These are phyloP conservation scores for Plasmodium gallinaceum DNA, from an alignment of 169 alveolate genomes.

Conservation along the genomic window DNA sequence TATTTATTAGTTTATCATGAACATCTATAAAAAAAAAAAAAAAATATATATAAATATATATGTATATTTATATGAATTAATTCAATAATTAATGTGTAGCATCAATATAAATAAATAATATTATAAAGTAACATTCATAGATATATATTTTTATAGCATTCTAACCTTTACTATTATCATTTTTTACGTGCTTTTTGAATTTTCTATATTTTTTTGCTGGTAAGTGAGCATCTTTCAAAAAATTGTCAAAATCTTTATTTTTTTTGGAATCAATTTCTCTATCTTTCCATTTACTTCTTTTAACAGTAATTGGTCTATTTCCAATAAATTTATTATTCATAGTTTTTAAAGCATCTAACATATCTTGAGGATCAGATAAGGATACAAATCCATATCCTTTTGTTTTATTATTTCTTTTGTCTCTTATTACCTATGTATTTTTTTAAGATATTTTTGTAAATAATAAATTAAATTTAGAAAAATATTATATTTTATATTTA, in stretches of 20 bases:
- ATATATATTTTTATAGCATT: neutral
- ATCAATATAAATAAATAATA: too few relatives aligned
- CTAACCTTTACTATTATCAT: constrained; percentile 81
- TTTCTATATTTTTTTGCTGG: constrained; percentile 83
- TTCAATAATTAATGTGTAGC: neutral
- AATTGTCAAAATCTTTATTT: constrained; percentile 81
- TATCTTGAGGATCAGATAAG: constrained; percentile 93
- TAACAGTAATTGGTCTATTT: constrained; percentile 94
- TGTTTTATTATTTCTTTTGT: constrained; percentile 95
- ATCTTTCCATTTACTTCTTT: constrained; percentile 95
- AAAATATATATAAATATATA: constrained; percentile 10
- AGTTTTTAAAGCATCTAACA: constrained; percentile 94
- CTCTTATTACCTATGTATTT: constrained; percentile 93
- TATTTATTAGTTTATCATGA: constrained; percentile 64
- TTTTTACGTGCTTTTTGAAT: constrained; percentile 82
- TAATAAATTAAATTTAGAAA: neutral
- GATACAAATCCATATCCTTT: constrained; percentile 97
- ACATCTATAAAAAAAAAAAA: constrained; percentile 29
- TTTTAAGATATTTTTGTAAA: constrained; percentile 7
- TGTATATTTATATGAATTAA: constrained; percentile 1
- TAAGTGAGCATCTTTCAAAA: constrained; percentile 76
- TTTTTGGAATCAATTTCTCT: constrained; percentile 89
- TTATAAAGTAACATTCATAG: too few relatives aligned
- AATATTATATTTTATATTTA: neutral
- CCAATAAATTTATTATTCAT: constrained; percentile 97